Conservation (phyloP, 805 yeast species). For the Wickerhamomyces canadensis region DNA sequence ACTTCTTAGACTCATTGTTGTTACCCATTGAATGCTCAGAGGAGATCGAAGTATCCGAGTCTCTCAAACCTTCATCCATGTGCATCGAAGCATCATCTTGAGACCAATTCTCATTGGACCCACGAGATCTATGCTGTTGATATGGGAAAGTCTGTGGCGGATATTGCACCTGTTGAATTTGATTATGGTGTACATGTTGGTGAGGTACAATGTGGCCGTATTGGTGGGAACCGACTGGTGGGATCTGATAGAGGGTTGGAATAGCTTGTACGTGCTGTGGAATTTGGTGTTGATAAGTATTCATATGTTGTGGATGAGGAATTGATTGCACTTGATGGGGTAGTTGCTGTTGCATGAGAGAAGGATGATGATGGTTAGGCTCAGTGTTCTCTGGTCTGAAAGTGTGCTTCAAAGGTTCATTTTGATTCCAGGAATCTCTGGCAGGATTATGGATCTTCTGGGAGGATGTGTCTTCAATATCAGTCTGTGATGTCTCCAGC, state of each 20-base stretch:
- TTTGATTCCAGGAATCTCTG: not conserved
- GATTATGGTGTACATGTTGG: slow-evolving; percentile 16
- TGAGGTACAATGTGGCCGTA: slow-evolving; percentile 21
- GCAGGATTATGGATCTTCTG: not conserved
- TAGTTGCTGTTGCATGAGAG: slow-evolving; percentile 12
- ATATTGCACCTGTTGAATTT: slow-evolving; percentile 23
- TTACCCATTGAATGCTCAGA: slow-evolving; percentile 26
- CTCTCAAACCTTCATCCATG: slow-evolving; percentile 29
- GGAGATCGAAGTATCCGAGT: slow-evolving; percentile 36
- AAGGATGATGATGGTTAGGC: not conserved
- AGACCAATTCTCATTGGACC: slow-evolving; percentile 26
- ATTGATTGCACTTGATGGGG: slow-evolving; percentile 9
- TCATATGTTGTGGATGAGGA: slow-evolving; percentile 4
- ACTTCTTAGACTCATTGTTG: too few species aligned
- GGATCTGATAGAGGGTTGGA: slow-evolving; percentile 1
- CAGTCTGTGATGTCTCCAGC: slow-evolving; percentile 2
- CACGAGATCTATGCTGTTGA: slow-evolving; percentile 22
- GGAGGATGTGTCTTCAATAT: not conserved
- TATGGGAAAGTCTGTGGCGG: slow-evolving; percentile 13
- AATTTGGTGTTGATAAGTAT: slow-evolving; percentile 12
- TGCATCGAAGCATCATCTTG: slow-evolving; percentile 27
- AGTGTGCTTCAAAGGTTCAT: not conserved
- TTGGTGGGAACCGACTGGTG: slow-evolving; percentile 17
- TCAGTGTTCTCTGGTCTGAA: not conserved
- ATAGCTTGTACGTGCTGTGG: slow-evolving; percentile 18